These are phyloP conservation scores for Panaeolus papilionaceus DNA, from an alignment of 768 basidiomycete genomes.

Conservation along the genomic window DNA sequence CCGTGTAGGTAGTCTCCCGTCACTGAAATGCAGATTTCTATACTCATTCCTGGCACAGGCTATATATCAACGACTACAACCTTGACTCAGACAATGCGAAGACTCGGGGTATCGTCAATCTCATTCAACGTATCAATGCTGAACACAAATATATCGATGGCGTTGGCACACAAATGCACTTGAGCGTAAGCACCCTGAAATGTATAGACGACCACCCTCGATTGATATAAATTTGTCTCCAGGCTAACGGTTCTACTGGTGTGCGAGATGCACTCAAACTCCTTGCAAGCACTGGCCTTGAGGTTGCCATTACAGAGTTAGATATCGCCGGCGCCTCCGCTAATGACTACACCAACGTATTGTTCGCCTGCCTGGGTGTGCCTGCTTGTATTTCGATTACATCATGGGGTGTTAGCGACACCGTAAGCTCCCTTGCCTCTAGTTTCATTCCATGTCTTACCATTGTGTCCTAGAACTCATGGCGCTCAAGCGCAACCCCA, in stretches of 20 bases:
- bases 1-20: slow-evolving; percentile 35
- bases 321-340: slow-evolving; percentile 45
- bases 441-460: background rate
- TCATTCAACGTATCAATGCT: slow-evolving; percentile 47
- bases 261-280: slow-evolving; percentile 50
- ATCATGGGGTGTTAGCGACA: slow-evolving; percentile 55
- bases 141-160: slow-evolving; percentile 50
- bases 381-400: slow-evolving; percentile 54
- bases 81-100: slow-evolving; percentile 57
- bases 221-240: background rate
- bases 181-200: slow-evolving; percentile 31
- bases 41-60: slow-evolving; percentile 26
- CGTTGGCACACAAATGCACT: slow-evolving; percentile 56
- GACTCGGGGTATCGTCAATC: slow-evolving; percentile 43
- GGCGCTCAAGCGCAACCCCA: slow-evolving; percentile 40
- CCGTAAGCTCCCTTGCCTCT: slow-evolving; percentile 33
- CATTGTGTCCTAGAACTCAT: slow-evolving; percentile 37
- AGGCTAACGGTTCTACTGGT: slow-evolving; percentile 49
- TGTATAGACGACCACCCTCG: slow-evolving; percentile 21
- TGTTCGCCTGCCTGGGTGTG: slow-evolving; percentile 49
- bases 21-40: background rate
- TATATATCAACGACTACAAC: slow-evolving; percentile 56
- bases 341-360: slow-evolving; percentile 50
- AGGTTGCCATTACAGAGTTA: slow-evolving; percentile 56
- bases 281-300: slow-evolving; percentile 47